phyloP scores from a whole-genome alignment of 2,329 filamentous ascomycete genomes.

The Colletotrichum horii region DNA sequence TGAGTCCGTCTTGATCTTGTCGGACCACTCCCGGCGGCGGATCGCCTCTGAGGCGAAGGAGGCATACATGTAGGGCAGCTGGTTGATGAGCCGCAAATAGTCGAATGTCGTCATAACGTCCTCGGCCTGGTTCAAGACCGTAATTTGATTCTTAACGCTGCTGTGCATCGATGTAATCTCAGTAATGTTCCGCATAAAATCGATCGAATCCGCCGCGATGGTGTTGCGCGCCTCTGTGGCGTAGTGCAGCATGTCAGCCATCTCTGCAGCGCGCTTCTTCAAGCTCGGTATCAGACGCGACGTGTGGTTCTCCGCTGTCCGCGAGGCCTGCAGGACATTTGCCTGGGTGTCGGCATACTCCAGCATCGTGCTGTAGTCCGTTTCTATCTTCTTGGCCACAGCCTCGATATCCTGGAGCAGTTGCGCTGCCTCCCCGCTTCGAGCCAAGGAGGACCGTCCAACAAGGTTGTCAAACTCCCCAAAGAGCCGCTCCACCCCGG shows the following conservation, averaged over 20 bases:
- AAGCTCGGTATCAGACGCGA: slow-evolving; percentile 65
- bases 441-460: slow-evolving; percentile 59
- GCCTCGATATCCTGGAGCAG: slow-evolving; percentile 86
- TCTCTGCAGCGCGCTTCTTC: slow-evolving; percentile 60
- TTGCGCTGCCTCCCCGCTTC: slow-evolving; percentile 67
- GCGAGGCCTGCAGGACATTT: slow-evolving; percentile 66
- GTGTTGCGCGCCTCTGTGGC: slow-evolving; percentile 71
- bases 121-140: slow-evolving; percentile 72
- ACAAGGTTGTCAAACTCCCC: slow-evolving; percentile 66
- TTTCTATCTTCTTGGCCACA: slow-evolving; percentile 83
- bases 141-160: slow-evolving; percentile 74
- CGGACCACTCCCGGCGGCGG: slow-evolving; percentile 85
- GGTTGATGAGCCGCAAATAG: slow-evolving; percentile 77
- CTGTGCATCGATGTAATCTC: slow-evolving; percentile 78
- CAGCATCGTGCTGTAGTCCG: slow-evolving; percentile 81
- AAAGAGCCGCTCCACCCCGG: slow-evolving; percentile 65
- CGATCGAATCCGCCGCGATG: slow-evolving; percentile 68
- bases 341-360: slow-evolving; percentile 68
- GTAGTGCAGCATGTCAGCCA: slow-evolving; percentile 64
- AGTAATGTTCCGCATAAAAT: slow-evolving; percentile 83
- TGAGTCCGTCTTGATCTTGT: slow-evolving; percentile 88
- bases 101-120: slow-evolving; percentile 84
- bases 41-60: slow-evolving; percentile 87
- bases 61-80: slow-evolving; percentile 88
- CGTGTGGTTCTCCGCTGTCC: slow-evolving; percentile 67